Base-by-base conservation (phyloP, 768 basidiomycete species). In the Mycena leptocephala region DNA sequence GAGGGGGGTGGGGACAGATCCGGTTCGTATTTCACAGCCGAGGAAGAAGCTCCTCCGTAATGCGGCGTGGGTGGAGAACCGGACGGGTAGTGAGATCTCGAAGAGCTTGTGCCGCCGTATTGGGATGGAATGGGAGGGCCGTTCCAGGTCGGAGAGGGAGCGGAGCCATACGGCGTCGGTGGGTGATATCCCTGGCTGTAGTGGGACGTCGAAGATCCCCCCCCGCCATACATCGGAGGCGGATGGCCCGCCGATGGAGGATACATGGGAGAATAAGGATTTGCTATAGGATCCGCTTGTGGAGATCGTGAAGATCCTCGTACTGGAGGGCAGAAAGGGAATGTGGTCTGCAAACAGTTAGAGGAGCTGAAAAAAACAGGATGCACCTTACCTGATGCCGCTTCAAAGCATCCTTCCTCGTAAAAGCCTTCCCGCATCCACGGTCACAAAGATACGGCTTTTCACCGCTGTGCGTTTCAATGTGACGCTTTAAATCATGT, bases 401-500 rank as follows among this genome's bases (percentile, higher is more conserved):
- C 84, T 92, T 92, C 76, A 92, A 80, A 18, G 91, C 92, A 79
- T 92, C 91, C 83, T 92, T 92, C 76, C 91, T 87, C 48, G 91
- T 92, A 76, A 92, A 92, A 1, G 91, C 90, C 85, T 92, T 92
- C 46, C 90, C 91, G 70, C 92, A 92, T 37, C 90, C 90, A 16
- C 89, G 90, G 69, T 91, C 91, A 81, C 91, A 92, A 28, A 88
- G 81, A 83, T 90, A 91, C 7, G 92, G 91, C 80, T 92, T 92
- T 82, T 92, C 91, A 35, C 91, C 91, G 35, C 90, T 90, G 81
- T 92, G 92, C 13, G 90, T 92, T 70, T 92, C 91, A 72, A 89
- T 84, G 81, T 92, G 91, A 33, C 91, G 87, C 79, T 92, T 92
- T 72, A 92, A 81, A 79, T 92, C 91, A 77, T 92, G 91, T 74